These are phyloP conservation scores for Leptographium procerum DNA, from an alignment of 2,329 filamentous ascomycete genomes.

Conservation along the genomic window DNA sequence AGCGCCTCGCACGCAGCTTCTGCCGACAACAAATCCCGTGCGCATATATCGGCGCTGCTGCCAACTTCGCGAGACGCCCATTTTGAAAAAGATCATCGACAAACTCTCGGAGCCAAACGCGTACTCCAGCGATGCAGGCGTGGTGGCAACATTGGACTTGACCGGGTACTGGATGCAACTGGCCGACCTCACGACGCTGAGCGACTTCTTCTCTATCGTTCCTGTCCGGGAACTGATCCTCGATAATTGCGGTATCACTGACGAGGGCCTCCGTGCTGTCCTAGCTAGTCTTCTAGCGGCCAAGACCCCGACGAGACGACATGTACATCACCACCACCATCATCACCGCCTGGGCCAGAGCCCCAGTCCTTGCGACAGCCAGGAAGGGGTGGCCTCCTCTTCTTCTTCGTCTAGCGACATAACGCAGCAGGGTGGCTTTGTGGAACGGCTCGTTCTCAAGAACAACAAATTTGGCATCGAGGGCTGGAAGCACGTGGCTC, in stretches of 20 bases:
- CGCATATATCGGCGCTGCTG: constrained; percentile 92
- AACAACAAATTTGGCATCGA: constrained; percentile 82
- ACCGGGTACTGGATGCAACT: constrained; percentile 76
- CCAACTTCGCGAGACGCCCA: constrained; percentile 83
- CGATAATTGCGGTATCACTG: constrained; percentile 76
- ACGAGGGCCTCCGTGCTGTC: constrained; percentile 78
- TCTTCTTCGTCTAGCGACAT: constrained; percentile 23
- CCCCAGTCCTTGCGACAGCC: not conserved
- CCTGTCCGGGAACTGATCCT: constrained; percentile 78
- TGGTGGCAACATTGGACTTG: constrained; percentile 72
- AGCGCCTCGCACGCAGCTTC: constrained; percentile 43
- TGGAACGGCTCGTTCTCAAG: constrained; percentile 80
- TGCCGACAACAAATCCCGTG: constrained; percentile 80
- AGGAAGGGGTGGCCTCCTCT: constrained; percentile 6
- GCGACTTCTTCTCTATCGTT: constrained; percentile 89
- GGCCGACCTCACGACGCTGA: constrained; percentile 73
- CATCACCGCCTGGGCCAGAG: constrained; percentile 1
- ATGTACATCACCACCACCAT: constrained; percentile 25
- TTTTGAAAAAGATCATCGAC: constrained; percentile 82
- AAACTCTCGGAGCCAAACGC: constrained; percentile 67
- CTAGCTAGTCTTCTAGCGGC: constrained; percentile 76
- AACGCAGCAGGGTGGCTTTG: constrained; percentile 52
- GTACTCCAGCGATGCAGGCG: constrained; percentile 54
- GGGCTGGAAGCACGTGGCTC: constrained; percentile 82
- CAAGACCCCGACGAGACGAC: constrained; percentile 51